These are phyloP conservation scores for Boeremia lycopersici DNA, from an alignment of 2,329 filamentous ascomycete species.

Conservation along the genomic window DNA sequence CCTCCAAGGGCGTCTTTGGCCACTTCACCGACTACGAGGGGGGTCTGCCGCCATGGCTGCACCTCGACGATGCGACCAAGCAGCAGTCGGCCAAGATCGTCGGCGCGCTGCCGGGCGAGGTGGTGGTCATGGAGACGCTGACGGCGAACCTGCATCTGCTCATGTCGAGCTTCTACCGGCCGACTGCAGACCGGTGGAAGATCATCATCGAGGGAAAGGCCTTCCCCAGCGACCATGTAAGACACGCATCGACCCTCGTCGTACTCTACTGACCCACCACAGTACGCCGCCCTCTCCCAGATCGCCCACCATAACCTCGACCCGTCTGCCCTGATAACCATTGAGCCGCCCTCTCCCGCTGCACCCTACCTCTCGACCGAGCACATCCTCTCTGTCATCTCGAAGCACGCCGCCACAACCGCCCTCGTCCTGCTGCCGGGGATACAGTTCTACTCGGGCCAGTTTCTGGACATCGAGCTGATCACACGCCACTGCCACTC, in stretches of 20 bases:
- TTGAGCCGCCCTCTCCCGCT: constrained; percentile 62
- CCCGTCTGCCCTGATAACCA: constrained; percentile 71
- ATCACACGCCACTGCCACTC: constrained; percentile 80
- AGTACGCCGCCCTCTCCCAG: constrained; percentile 86
- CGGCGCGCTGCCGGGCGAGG: constrained; percentile 73
- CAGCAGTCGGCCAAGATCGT: constrained; percentile 74
- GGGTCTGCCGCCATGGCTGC: constrained; percentile 74
- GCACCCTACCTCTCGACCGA: constrained; percentile 70
- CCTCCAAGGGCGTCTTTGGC: constrained; percentile 80
- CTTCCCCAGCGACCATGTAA: constrained; percentile 83
- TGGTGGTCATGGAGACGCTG: constrained; percentile 87
- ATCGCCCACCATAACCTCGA: constrained; percentile 72
- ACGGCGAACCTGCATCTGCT: constrained; percentile 82
- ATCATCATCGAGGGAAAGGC: constrained; percentile 89
- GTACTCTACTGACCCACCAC: constrained; percentile 10
- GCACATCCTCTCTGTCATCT: constrained; percentile 74
- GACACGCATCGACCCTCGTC: constrained; percentile 1
- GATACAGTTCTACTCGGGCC: constrained; percentile 91
- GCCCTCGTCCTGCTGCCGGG: constrained; percentile 82
- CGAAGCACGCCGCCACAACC: constrained; percentile 72
- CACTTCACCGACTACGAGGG: constrained; percentile 76
- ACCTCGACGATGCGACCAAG: constrained; percentile 77
- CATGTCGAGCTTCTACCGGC: constrained; percentile 83
- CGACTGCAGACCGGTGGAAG: constrained; percentile 70
- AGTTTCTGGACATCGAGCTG: constrained; percentile 79